Evolutionary conservation across 2,329 filamentous ascomycete species (phyloP), one percentile per base, ranked within the genome.

Genomic region (Cercospora sp.): DNA sequence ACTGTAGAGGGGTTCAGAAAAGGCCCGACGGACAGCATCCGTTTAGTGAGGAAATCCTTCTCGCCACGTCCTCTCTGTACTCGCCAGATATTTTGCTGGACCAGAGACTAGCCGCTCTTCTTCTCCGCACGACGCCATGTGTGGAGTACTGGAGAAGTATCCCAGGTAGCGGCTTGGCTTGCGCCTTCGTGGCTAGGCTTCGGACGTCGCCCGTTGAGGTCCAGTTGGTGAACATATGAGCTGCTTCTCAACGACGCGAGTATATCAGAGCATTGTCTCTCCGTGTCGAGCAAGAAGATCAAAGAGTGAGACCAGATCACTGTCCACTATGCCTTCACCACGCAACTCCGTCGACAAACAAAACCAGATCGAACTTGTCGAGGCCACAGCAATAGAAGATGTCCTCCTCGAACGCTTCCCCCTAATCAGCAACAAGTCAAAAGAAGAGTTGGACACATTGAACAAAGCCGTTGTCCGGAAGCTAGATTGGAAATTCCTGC

Each of bases 401-500:
- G 58, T 60, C 39, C 57, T 67, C 20, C 57, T 69, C 10, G 28
- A 67, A 31, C 60, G 65, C 7, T 69, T 61, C 6, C 64, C 67
- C 16, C 48, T 69, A 2, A 57, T 69, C 31, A 39, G 66, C n/a
- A 61, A 51, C 3, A 67, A 69, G 12, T 61, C 65, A 8, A 36
- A 60, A 23, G 67, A 64, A 9, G 67, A 69, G 2, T 42, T 64
- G 18, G 65, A 39, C 3, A 20, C 6, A 20, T 18, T 69, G 28
- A 67, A 69, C 61, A 69, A 69, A 45, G 57, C 62, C 8, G 67
- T 69, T 12, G 28, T 69, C 0, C 63, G 48, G 12, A 69, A 69
- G 20, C 33, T 69, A 5, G 67, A 69, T 33, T 69, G 65, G 64
- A 67, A 62, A 16, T 69, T 69, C n/a, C 28, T 69, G 48, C 64